Conservation (phyloP, 495 filamentous ascomycete genomes). For the Jackrogersella multiformis region DNA sequence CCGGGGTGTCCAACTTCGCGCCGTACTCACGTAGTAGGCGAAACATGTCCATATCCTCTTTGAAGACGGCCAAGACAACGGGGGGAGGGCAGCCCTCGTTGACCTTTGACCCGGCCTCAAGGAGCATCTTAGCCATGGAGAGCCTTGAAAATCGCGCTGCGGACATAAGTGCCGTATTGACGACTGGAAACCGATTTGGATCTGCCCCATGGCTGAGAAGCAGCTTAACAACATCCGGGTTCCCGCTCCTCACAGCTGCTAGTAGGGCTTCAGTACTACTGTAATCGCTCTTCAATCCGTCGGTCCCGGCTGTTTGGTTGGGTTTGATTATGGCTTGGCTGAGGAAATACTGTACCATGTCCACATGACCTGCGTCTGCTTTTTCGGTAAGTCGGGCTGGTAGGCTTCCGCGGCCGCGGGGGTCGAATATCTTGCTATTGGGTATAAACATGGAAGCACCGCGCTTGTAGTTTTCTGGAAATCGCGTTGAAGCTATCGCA, state of each 20-base stretch:
- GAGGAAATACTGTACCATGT: neutral
- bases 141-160: neutral
- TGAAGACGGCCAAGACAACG: conserved; percentile 15
- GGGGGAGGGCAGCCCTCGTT: conserved; percentile 18
- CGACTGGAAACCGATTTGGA: neutral
- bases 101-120: conserved; percentile 13
- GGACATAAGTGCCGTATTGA: neutral
- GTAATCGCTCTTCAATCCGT: neutral
- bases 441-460: neutral
- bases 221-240: neutral
- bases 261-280: neutral
- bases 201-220: neutral
- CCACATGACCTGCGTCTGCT: neutral
- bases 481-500: neutral
- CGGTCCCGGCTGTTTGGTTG: neutral
- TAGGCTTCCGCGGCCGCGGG: neutral
- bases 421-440: neutral
- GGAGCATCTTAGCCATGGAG: neutral
- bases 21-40: conserved; percentile 21
- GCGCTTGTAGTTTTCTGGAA: conserved; percentile 8
- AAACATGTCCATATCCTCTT: conserved; percentile 16
- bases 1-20: conserved; percentile 27
- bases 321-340: neutral
- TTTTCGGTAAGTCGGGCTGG: neutral
- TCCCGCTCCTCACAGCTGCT: neutral